Evolutionary conservation across 257 asterid genomes (phyloP), one percentile per base, ranked within the genome.

Genomic region (Oldenlandia corymbosa): DNA sequence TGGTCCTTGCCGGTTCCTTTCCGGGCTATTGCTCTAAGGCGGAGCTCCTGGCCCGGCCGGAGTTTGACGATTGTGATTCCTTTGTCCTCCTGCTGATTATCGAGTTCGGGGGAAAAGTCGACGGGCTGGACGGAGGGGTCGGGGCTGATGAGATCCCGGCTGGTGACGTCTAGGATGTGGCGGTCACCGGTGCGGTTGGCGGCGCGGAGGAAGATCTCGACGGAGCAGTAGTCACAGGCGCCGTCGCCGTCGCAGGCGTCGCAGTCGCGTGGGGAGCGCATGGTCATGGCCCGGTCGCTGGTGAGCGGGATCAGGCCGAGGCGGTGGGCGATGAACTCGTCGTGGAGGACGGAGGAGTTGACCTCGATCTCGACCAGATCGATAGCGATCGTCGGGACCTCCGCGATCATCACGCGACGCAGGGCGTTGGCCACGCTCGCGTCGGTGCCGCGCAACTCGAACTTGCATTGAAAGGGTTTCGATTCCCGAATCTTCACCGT

Each of bases 1-100:
- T 93, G 99, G 84, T 93, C 99, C 81, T 93, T 93, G 55, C 97
- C 99, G 66, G 90, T 90, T 70, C 99, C 99, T 73, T 93, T 93
- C 37, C 97, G 88, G 14, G 97, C 99, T 65, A 93, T 93, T 71
- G 99, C 99, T 81, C 99, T 83, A 59, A 93, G 75, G 62, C 69
- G 68, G 71, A 93, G 78, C 78, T 93, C 97, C 71, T 93, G 99
- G 31, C 99, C 96, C 46, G 95, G 92, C 7, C 96, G 97, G 51
- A 93, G 92, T 88, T 93, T 93, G 79, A 93, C 99, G 70, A 90
- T 93, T 48, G 88, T 90, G 71, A 93, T 83, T 64, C 99, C 99
- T 84, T 97, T 90, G 70, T n/a, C n/a, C n/a, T n/a, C n/a, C n/a
- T n/a, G n/a, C n/a, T n/a, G n/a, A n/a, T n/a, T n/a, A n/a, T n/a